Percentiles rank a stretch among this genome's conserved stretches.
Evolutionary conservation across 345 rosid genomes (phyloP).

Genomic region (Populus davidiana): DNA sequence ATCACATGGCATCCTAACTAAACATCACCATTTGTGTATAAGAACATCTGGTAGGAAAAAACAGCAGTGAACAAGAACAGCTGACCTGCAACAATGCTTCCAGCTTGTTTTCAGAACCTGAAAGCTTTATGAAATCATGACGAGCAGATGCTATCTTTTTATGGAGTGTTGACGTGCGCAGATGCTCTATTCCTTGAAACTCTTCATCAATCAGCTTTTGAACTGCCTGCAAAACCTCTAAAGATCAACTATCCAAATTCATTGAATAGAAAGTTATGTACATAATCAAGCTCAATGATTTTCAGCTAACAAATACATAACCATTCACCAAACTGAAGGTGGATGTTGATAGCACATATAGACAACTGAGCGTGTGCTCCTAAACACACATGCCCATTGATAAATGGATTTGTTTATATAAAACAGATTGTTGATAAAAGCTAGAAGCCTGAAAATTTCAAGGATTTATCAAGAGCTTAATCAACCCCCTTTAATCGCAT

Average conservation of each 20-base stretch:
- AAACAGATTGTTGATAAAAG: not conserved
- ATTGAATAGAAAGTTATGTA: not conserved
- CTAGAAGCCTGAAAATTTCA: not conserved
- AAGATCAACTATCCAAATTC: not conserved
- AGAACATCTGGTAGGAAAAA: not conserved
- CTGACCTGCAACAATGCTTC: slow-evolving; percentile 84
- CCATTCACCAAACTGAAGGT: not conserved
- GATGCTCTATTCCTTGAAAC: slow-evolving; percentile 83
- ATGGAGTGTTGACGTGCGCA: slow-evolving; percentile 86
- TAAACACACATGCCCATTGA: not conserved
- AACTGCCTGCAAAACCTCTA: slow-evolving; percentile 63
- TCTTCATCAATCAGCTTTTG: slow-evolving; percentile 86
- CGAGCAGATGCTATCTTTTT: slow-evolving; percentile 88
- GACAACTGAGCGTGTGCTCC: not conserved
- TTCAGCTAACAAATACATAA: not conserved
- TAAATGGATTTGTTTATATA: not conserved
- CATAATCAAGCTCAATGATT: not conserved
- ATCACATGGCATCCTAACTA: slow-evolving; percentile 21
- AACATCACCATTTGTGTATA: not conserved
- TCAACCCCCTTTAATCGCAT: not conserved
- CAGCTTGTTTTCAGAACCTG: slow-evolving; percentile 89
- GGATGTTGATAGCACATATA: not conserved
- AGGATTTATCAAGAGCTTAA: not conserved
- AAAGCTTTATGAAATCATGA: slow-evolving; percentile 83
- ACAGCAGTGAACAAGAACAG: not conserved